Base-by-base conservation (phyloP, 257 asterid genomes). In the Verbena officinalis region DNA sequence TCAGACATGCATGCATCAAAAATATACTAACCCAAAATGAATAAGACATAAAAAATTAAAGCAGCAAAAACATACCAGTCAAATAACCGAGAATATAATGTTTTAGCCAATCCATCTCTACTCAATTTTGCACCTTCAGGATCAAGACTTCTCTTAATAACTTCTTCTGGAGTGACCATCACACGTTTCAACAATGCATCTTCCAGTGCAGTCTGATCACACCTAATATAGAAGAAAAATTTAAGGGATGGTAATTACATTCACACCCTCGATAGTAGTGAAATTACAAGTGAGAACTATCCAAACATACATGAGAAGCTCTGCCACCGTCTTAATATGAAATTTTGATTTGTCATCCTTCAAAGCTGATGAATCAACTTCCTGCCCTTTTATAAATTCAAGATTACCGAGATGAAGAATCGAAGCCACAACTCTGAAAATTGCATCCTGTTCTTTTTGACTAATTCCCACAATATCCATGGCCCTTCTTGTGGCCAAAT, bases 81-180 rank as follows among this genome's bases (percentile, higher is more conserved):
- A 78, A 93, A 93, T 80, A 93, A 83, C 53, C 96, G 94, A 62
- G 99, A 93, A 74, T 90, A 94, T 65, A 78, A 21, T 0, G 97
- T 94, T 80, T 88, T 93, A 23, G 97, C 97, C 67, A 94, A 80
- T 11, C 97, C 97, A 73, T 94, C 99, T 73, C 99, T 86, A 69
- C 99, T 90, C 58, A 84, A 78, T 57, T 68, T 17, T 62, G 99
- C 99, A 40, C 87, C 95, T 56, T 75, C 80, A 52, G 97, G 99
- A 78, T 94, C 96, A 49, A 94, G 96, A 88, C 99, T 88, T 86
- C 95, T 88, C 79, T 94, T 94, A 69, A 90, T 94, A 75, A 94
- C 98, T 80, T 93, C 97, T 83, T 94, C 99, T 48, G 96, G 99
- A 51, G 97, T 90, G 74, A 90, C 95, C 99, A 93, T 87, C 68